A percentile compares a stretch with the other conserved stretches of the same genome.
These are phyloP conservation scores for Pseudonectria buxi DNA, from an alignment of 2,329 filamentous ascomycete genomes.

Conservation along the genomic window DNA sequence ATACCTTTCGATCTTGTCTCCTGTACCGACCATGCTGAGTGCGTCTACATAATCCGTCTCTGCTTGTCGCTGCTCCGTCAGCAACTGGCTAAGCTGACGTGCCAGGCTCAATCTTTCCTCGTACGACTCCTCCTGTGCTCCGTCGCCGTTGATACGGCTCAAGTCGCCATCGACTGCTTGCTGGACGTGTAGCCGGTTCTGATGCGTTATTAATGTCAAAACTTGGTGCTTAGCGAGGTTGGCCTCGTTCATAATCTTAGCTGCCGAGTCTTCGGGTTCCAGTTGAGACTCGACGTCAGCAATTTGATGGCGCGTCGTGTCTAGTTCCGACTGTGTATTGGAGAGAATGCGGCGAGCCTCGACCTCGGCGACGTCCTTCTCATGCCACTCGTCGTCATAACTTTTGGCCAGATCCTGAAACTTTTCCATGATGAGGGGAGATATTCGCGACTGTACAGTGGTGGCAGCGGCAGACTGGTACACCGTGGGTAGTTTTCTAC, in stretches of 20 bases:
- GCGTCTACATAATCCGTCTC: constrained; percentile 64
- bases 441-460: constrained; percentile 62
- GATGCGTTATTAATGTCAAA: constrained; percentile 42
- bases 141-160: constrained; percentile 43
- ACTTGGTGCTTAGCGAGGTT: constrained; percentile 43
- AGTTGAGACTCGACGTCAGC: constrained; percentile 48
- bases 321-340: constrained; percentile 62
- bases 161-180: constrained; percentile 46
- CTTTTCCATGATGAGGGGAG: constrained; percentile 63
- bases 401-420: constrained; percentile 62
- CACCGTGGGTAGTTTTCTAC: constrained; percentile 32
- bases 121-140: constrained; percentile 36
- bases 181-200: constrained; percentile 47
- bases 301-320: constrained; percentile 52
- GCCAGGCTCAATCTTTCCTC: constrained; percentile 53
- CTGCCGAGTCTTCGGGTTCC: constrained; percentile 48
- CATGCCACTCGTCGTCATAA: constrained; percentile 69
- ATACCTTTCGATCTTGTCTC: constrained; percentile 69
- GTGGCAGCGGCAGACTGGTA: constrained; percentile 61
- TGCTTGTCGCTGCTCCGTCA: constrained; percentile 53
- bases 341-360: constrained; percentile 60
- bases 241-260: constrained; percentile 45
- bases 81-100: constrained; percentile 47
- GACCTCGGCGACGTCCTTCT: constrained; percentile 63
- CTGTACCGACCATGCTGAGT: constrained; percentile 60